These are phyloP conservation scores for Solanum medicagineum DNA, from an alignment of 257 asterid species.

Conservation along the genomic window DNA sequence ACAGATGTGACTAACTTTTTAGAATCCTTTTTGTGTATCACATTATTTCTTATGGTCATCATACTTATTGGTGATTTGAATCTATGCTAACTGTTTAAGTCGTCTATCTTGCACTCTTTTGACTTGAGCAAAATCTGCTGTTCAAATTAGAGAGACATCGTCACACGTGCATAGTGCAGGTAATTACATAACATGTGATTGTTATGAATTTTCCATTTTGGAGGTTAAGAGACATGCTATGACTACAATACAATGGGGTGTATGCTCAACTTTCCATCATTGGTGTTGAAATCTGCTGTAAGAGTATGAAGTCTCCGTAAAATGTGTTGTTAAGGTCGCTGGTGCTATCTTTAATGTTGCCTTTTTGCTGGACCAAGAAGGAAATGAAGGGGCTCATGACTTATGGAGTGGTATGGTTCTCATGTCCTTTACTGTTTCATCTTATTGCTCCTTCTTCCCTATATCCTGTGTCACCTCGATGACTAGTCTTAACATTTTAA, in stretches of 20 bases:
- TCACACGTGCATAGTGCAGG: background rate
- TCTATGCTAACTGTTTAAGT: background rate
- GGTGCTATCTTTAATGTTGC: background rate
- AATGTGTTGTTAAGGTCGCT: background rate
- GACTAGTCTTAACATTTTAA: background rate
- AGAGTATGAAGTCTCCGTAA: background rate
- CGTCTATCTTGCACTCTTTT: background rate
- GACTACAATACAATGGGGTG: background rate
- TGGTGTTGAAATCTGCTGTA: background rate
- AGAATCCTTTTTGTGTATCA: background rate
- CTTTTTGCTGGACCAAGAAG: background rate
- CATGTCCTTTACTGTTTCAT: background rate
- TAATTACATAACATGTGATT: background rate
- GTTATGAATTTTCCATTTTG: background rate
- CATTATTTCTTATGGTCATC: background rate
- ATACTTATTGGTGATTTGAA: background rate
- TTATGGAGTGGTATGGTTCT: background rate
- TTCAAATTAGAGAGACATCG: background rate
- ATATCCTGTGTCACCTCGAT: background rate
- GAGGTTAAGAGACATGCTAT: background rate
- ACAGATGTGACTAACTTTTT: background rate
- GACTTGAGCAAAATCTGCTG: background rate
- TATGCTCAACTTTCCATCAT: background rate
- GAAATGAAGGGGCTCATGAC: background rate
- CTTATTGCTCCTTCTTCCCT: background rate